phyloP scores from a whole-genome alignment of 495 filamentous ascomycete genomes.

The Penicillium silybi region DNA sequence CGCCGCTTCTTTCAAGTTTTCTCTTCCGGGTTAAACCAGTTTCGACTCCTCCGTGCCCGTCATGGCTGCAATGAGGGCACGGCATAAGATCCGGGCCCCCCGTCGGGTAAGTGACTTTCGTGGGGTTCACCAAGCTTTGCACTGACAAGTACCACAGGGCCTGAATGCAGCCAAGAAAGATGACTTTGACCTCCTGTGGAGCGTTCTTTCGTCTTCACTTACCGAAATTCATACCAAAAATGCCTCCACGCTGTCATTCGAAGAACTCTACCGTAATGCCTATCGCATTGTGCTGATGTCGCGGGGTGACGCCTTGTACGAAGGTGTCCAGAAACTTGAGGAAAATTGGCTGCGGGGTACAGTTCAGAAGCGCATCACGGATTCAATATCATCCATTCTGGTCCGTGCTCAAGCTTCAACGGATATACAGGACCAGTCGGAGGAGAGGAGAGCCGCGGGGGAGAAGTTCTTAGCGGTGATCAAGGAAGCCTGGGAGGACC shows the following conservation, averaged over 20 bases:
- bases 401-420: conserved; percentile 39
- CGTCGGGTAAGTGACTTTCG: conserved; percentile 49
- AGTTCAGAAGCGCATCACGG: conserved; percentile 60
- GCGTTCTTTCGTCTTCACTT: conserved; percentile 65
- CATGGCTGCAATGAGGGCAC: conserved; percentile 62
- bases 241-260: conserved; percentile 85
- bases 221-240: conserved; percentile 89
- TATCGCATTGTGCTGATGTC: conserved; percentile 92
- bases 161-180: conserved; percentile 50
- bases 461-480: conserved; percentile 78
- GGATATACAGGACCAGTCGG: conserved; percentile 52
- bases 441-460: conserved; percentile 72
- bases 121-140: neutral
- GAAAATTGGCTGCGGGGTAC: conserved; percentile 68
- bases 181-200: conserved; percentile 83
- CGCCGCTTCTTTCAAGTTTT: neutral
- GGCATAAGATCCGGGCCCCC: conserved; percentile 69
- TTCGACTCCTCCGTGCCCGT: conserved; percentile 13
- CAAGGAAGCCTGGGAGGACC: conserved; percentile 77
- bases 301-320: conserved; percentile 80
- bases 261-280: conserved; percentile 91
- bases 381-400: conserved; percentile 59
- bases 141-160: conserved; percentile 43
- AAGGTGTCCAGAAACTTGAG: conserved; percentile 73
- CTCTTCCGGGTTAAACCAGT: neutral